Evolutionary conservation across 768 basidiomycete genomes (phyloP).

Genomic region (Porphyrellus cyaneotinctus): DNA sequence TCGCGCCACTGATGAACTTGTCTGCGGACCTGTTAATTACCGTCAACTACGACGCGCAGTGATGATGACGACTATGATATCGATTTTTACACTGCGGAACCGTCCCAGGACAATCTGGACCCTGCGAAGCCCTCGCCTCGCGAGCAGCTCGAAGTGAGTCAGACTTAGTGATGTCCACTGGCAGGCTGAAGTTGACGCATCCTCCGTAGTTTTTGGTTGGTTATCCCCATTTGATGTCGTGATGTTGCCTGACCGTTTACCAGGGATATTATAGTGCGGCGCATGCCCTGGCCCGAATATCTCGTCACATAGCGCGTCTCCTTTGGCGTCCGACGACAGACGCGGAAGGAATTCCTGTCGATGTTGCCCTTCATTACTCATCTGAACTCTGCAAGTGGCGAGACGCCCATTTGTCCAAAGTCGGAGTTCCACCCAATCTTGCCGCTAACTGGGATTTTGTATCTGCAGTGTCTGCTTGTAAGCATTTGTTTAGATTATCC

Average conservation of each 20-base stretch:
- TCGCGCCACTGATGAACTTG: conserved; percentile 7
- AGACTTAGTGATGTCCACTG: neutral
- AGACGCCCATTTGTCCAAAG: conserved; percentile 65
- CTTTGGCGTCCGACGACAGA: conserved; percentile 80
- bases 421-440: conserved; percentile 85
- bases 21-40: conserved; percentile 21
- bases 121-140: conserved; percentile 58
- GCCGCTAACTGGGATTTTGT: conserved; percentile 90
- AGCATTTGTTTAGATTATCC: conserved; percentile 17
- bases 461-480: conserved; percentile 62
- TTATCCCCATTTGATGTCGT: conserved; percentile 9
- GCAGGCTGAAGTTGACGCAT: conserved; percentile 7
- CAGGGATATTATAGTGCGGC: conserved; percentile 84
- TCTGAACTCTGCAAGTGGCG: conserved; percentile 66
- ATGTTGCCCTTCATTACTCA: conserved; percentile 55
- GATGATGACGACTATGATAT: conserved; percentile 90
- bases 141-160: conserved; percentile 72
- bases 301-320: conserved; percentile 74
- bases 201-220: conserved; percentile 62
- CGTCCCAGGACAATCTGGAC: conserved; percentile 47
- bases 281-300: conserved; percentile 78
- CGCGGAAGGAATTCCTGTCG: conserved; percentile 70
- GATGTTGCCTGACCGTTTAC: conserved; percentile 6
- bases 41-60: conserved; percentile 28
- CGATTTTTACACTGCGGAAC: conserved; percentile 79